Base-by-base conservation (phyloP, 2,329 filamentous ascomycete species). In the Diplodia corticola region DNA sequence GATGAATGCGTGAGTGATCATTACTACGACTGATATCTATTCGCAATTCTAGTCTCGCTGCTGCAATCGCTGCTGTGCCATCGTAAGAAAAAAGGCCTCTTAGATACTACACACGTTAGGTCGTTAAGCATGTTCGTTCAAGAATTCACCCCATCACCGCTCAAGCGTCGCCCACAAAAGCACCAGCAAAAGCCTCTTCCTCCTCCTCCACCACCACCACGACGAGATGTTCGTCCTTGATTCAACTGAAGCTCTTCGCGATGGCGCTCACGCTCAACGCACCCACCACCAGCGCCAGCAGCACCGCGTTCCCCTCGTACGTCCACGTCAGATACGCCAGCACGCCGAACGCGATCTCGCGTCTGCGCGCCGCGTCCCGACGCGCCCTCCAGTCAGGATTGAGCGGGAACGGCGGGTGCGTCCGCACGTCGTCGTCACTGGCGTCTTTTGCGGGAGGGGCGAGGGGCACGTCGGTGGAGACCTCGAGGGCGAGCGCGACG, bases 401-500 rank as follows among this genome's bases (percentile, higher is more conserved):
- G 54, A 89, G 79, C 20, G 80, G 73, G 72, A 87, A 90, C 1
- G 88, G 88, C 51, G 84, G 77, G n/a, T 76, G 73, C 22, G 78
- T 71, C 46, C 80, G 73, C 26, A 80, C 73, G 69, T 81, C 79
- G 24, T 74, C 71, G n/a, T 70, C 73, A 69, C 81, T 79, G 20
- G 73, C 71, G 20, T 70, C 67, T 33, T 69, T 68, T 48, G 68
- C 66, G 20, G 83, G 77, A 49, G 55, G 46, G 9, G 46, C 37
- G 20, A 66, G 44, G 30, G 55, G 64, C 6, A 77, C 68, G 15
- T 74, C 70, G 5, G 92, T 79, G 1, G 91, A 89, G 17, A 97
- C 84, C 0, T 82, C 80, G 7, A 89, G 82, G 4, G 90, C 86
- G 26, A 97, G 81, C 55, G 88, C 91, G 2, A 98, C 95, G 6